Evolutionary conservation across 345 rosid species (phyloP).

Genomic region (Melaleuca alternifolia): DNA sequence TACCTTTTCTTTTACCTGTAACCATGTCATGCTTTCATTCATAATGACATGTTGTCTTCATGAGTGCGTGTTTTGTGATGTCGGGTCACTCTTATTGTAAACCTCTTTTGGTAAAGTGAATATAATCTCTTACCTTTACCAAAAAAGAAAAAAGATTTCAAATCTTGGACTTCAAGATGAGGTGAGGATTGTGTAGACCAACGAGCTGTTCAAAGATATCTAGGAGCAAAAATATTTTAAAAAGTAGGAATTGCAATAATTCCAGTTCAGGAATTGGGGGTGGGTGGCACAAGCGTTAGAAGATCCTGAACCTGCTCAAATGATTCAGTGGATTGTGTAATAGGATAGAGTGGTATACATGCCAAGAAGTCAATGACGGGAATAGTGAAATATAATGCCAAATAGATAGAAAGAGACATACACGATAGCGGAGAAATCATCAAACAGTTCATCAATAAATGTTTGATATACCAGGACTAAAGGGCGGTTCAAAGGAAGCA

Average conservation of each 20-base stretch:
- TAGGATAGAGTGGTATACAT: neutral
- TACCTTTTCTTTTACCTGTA: no score
- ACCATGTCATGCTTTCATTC: no score
- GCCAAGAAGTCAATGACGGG: neutral
- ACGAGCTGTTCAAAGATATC: neutral
- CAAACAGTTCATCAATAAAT: neutral
- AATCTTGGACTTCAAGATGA: neutral
- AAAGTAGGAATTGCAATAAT: neutral
- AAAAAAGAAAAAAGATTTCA: neutral
- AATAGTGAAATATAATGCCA: neutral
- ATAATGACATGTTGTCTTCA: no score
- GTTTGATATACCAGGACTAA: neutral
- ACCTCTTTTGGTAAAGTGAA: no score
- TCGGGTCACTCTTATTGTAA: no score
- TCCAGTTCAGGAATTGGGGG: neutral
- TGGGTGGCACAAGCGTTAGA: neutral
- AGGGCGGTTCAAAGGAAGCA: neutral
- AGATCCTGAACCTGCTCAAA: neutral
- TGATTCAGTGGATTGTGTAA: neutral
- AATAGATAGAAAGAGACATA: neutral
- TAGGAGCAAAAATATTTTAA: neutral
- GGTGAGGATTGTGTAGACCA: neutral
- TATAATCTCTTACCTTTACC: no score
- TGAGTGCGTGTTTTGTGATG: no score
- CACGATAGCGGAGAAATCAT: no score